These are phyloP conservation scores for Termitomyces sp. DNA, from an alignment of 768 basidiomycete genomes.

Conservation along the genomic window DNA sequence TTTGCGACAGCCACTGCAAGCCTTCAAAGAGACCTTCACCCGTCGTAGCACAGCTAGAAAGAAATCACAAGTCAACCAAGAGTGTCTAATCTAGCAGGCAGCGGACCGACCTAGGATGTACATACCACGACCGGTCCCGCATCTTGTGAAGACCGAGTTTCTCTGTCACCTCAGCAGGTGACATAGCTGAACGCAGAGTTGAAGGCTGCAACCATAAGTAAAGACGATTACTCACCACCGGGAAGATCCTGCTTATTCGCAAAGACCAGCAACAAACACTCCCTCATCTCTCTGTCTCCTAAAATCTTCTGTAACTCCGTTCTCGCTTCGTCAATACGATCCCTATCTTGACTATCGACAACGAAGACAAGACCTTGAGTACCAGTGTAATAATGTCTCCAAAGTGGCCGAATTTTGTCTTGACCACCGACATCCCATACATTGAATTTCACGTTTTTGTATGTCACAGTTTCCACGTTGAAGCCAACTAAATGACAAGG, in stretches of 20 bases:
- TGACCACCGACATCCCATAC: conserved; percentile 99
- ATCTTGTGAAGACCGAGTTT: conserved; percentile 92
- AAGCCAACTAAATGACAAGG: conserved; percentile 66
- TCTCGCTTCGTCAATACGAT: conserved; percentile 94
- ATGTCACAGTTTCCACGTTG: conserved; percentile 98
- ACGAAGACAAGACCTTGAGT: conserved; percentile 98
- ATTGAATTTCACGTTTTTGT: conserved; percentile 96
- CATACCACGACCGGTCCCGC: conserved; percentile 98
- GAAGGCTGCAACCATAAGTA: neutral
- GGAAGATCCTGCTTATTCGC: conserved; percentile 99
- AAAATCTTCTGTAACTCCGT: conserved; percentile 94
- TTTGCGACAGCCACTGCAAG: conserved; percentile 94
- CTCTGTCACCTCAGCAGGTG: conserved; percentile 98
- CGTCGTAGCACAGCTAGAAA: conserved; percentile 82
- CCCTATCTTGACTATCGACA: conserved; percentile 93
- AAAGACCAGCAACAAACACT: conserved; percentile 95
- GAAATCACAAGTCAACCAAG: conserved; percentile 2
- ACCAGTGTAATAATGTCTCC: conserved; percentile 99
- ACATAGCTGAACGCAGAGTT: conserved; percentile 66
- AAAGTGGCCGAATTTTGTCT: conserved; percentile 97
- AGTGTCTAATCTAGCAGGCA: neutral
- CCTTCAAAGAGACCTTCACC: conserved; percentile 98
- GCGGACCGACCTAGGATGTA: conserved; percentile 83
- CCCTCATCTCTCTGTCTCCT: conserved; percentile 97
- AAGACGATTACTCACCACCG: conserved; percentile 57